Conservation (phyloP, 805 yeast genomes). For the Candida khao-thaluensis region DNA sequence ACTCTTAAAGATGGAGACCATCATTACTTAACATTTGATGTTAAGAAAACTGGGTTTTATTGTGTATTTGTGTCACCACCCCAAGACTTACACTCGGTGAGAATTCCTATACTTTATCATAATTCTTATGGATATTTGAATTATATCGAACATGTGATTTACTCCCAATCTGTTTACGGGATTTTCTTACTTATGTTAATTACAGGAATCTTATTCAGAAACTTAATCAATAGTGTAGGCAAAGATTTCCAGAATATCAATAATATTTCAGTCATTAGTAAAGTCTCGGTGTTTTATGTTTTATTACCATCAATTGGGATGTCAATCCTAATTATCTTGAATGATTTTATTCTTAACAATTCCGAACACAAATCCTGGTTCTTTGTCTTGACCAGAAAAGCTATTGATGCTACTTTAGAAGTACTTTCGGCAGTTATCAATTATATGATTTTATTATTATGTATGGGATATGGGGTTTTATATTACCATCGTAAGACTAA, state of each 20-base stretch:
- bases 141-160: slow-evolving; percentile 16
- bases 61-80: slow-evolving; percentile 32
- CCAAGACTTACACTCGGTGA: slow-evolving; percentile 7
- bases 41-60: slow-evolving; percentile 26
- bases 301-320: slow-evolving; percentile 20
- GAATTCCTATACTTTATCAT: slow-evolving; percentile 21
- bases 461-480: slow-evolving; percentile 38
- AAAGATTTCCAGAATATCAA: slow-evolving; percentile 26
- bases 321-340: not conserved
- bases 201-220: slow-evolving; percentile 22
- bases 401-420: slow-evolving; percentile 8
- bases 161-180: slow-evolving; percentile 18
- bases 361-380: slow-evolving; percentile 4
- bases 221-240: slow-evolving; percentile 27
- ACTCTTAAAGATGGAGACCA: slow-evolving; percentile 9
- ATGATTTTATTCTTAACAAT: slow-evolving; percentile 9
- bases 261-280: slow-evolving; percentile 28
- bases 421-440: slow-evolving; percentile 8
- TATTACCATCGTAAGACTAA: slow-evolving; percentile 25
- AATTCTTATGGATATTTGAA: slow-evolving; percentile 28
- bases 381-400: slow-evolving; percentile 1
- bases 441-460: slow-evolving; percentile 23
- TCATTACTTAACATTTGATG: slow-evolving; percentile 11
- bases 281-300: slow-evolving; percentile 25
- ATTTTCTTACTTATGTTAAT: slow-evolving; percentile 17